These are phyloP conservation scores for Epichloe sibirici DNA, from an alignment of 2,329 filamentous ascomycete species.

Conservation along the genomic window DNA sequence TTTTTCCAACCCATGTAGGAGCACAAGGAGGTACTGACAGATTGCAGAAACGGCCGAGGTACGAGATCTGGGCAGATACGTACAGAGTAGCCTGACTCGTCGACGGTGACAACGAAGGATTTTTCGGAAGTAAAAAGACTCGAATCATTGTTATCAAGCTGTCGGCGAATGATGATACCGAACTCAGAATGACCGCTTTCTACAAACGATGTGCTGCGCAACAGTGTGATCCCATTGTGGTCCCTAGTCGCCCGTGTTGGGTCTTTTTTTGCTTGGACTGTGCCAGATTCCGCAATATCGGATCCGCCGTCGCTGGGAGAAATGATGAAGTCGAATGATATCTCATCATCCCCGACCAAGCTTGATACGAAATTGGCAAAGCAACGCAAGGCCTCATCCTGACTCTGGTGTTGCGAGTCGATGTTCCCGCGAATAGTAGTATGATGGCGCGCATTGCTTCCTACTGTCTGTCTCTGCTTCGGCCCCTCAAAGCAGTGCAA, in stretches of 20 bases:
- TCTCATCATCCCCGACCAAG: slow-evolving; percentile 2
- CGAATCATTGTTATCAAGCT: background rate
- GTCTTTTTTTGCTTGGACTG: background rate
- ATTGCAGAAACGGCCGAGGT: background rate
- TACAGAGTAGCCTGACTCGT: background rate
- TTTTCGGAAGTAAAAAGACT: background rate
- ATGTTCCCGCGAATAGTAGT: background rate
- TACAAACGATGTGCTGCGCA: background rate
- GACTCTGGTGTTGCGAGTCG: background rate
- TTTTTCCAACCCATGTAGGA: background rate
- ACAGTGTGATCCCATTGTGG: background rate
- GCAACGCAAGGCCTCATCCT: background rate
- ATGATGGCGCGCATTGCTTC: background rate
- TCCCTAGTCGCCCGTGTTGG: background rate
- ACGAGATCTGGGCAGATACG: background rate
- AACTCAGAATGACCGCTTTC: background rate
- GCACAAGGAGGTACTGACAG: background rate
- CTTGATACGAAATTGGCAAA: background rate
- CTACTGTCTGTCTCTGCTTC: background rate
- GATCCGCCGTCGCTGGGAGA: background rate
- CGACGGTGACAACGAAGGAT: background rate
- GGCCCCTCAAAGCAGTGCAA: background rate
- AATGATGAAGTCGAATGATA: slow-evolving; percentile 2
- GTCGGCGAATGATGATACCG: background rate
- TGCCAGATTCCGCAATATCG: background rate